Base-by-base conservation (phyloP, 2,329 filamentous ascomycete genomes). In the Epichloe gansuensis region DNA sequence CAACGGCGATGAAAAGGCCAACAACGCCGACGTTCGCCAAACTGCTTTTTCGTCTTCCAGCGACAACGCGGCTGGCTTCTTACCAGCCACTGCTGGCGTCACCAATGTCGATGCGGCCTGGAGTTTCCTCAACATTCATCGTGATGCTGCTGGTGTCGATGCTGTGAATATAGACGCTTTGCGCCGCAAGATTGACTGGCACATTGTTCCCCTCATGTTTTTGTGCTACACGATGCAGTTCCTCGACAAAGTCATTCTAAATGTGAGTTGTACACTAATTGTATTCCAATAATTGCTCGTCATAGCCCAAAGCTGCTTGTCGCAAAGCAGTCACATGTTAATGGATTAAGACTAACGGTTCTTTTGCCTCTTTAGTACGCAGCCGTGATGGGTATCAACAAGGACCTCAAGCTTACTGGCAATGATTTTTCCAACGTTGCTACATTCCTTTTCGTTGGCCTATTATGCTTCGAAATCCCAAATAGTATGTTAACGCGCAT, bases 371-470 rank as follows among this genome's bases (percentile, higher is more conserved):
- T n/a, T 35, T 61, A 82, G 74, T 85, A 85, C 60, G 80, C 79
- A 17, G 77, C 76, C 54, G 79, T 85, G 49, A 85, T 85, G 81
- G 80, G 80, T 3, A 62, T 86, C 7, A 68, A 64, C 23, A 64
- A 71, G 49, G 78, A 82, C 53, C 69, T 69, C 31, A 66, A 73
- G 0, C 70, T 85, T 47, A 61, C 65, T 12, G 76, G 75, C 17
- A 82, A 84, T 54, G 73, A 84, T 47, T 84, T 84, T 61, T 77
- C 76, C 47, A 80, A 80, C 63, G 64, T 80, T 17, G 78, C 79
- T 3, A 82, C 79, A 0, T 75, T 77, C 31, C 77, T 84, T 58
- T 85, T 81, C 58, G 78, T 84, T 42, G 80, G 77, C 4, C 75
- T 80, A 51, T 65, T 80, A 1, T 69, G 76, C 54, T 78, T 78